phyloP scores from a whole-genome alignment of 2,329 filamentous ascomycete genomes.

The Magnaporthiopsis rhizophila region DNA sequence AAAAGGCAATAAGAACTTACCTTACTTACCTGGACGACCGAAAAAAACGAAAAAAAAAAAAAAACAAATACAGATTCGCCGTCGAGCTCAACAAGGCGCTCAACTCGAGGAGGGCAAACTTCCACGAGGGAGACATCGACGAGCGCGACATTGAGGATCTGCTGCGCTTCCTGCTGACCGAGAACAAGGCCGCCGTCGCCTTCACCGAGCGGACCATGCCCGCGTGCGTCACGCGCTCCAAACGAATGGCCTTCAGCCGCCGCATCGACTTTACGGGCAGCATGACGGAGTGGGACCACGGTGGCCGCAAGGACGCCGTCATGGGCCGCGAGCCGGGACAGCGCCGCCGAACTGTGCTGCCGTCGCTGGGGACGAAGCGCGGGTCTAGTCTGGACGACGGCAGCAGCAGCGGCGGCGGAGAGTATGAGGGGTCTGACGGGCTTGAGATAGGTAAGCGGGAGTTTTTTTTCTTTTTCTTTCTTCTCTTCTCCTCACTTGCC shows the following conservation, averaged over 20 bases:
- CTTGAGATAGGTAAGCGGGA: background rate
- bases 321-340: background rate
- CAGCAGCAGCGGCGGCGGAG: background rate
- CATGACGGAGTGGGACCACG: constrained; percentile 16
- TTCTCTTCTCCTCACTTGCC: background rate
- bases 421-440: background rate
- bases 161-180: constrained; percentile 17
- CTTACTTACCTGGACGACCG: no score
- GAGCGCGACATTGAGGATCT: constrained; percentile 19
- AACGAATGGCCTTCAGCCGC: constrained; percentile 19
- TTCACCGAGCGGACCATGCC: constrained; percentile 18
- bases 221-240: constrained; percentile 18
- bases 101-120: constrained; percentile 13
- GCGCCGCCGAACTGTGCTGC: background rate
- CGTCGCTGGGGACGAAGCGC: background rate
- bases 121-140: constrained; percentile 14
- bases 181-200: constrained; percentile 17
- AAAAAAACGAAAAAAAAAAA: no score
- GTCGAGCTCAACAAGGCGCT: constrained; percentile 22
- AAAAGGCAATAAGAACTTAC: no score
- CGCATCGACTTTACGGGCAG: constrained; percentile 17
- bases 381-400: background rate
- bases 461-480: background rate
- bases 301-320: constrained; percentile 3
- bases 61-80: constrained; percentile 13